Percentiles rank a stretch among this genome's conserved stretches.
phyloP scores from a whole-genome alignment of 202 grass and related monocot species.

The Carex arenaria region DNA sequence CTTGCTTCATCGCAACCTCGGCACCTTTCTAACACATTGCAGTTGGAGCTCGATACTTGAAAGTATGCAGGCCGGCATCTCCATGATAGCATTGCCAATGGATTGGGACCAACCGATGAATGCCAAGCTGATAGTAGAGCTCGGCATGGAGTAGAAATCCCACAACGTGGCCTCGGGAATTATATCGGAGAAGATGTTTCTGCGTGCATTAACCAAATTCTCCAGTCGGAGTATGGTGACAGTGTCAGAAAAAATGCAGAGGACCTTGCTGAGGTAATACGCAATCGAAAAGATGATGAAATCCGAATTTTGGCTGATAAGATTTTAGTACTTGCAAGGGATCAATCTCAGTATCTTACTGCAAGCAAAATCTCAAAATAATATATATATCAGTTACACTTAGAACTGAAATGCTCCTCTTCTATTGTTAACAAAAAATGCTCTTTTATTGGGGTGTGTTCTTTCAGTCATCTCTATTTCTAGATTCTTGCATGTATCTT shows the following conservation, averaged over 20 bases:
- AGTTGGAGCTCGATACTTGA: conserved; percentile 24
- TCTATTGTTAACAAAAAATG: too few species aligned
- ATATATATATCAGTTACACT: too few species aligned
- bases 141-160: background rate
- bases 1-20: background rate
- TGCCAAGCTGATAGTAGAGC: background rate
- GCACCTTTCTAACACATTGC: conserved; percentile 12
- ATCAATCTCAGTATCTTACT: too few species aligned
- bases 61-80: conserved; percentile 8
- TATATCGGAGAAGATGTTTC: conserved; percentile 9
- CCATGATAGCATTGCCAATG: conserved; percentile 17
- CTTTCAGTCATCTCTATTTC: too few species aligned
- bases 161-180: background rate
- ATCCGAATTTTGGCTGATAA: too few species aligned
- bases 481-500: too few species aligned
- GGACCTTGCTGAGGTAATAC: background rate
- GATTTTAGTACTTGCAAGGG: too few species aligned
- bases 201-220: background rate
- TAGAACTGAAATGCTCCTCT: too few species aligned
- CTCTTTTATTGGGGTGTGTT: too few species aligned
- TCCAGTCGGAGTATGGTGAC: background rate
- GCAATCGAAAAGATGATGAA: too few species aligned
- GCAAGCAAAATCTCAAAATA: too few species aligned
- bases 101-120: conserved; percentile 1
- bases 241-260: conserved; percentile 9